These are phyloP conservation scores for Malus hybrid DNA, from an alignment of 331 rosid genomes.

Conservation along the genomic window DNA sequence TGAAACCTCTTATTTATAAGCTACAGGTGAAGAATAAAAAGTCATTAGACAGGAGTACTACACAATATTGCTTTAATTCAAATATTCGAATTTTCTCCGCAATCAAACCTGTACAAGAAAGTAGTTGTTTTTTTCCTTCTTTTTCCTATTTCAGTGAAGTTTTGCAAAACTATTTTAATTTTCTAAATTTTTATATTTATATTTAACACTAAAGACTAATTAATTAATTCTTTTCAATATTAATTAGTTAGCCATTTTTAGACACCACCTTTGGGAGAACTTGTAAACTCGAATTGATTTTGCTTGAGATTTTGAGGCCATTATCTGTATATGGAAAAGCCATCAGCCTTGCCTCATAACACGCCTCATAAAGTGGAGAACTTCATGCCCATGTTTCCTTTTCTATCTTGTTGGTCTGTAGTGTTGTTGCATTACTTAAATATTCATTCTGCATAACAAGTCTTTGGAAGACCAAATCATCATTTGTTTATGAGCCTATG, in stretches of 20 bases:
- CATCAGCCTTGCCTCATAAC: background rate
- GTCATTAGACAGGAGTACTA: background rate
- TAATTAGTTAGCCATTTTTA: background rate
- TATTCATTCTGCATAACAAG: background rate
- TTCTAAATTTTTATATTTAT: too few species aligned
- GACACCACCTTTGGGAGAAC: background rate
- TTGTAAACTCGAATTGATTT: background rate
- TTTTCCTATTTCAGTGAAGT: background rate
- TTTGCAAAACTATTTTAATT: background rate
- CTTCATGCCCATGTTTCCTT: background rate
- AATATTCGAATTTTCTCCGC: too few species aligned
- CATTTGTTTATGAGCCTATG: background rate
- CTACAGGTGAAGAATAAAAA: too few species aligned
- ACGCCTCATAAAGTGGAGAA: conserved; percentile 2
- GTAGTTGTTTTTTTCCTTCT: background rate
- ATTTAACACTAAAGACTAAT: too few species aligned
- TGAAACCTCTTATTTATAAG: too few species aligned
- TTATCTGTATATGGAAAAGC: background rate
- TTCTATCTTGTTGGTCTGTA: background rate
- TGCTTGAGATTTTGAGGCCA: background rate
- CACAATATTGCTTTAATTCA: background rate
- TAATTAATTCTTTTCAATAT: background rate
- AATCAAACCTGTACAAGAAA: background rate
- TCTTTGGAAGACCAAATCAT: background rate
- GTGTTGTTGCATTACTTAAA: background rate